Evolutionary conservation across 139 green algal species (phyloP).

Genomic region (Prasinococcaceae sp.): DNA sequence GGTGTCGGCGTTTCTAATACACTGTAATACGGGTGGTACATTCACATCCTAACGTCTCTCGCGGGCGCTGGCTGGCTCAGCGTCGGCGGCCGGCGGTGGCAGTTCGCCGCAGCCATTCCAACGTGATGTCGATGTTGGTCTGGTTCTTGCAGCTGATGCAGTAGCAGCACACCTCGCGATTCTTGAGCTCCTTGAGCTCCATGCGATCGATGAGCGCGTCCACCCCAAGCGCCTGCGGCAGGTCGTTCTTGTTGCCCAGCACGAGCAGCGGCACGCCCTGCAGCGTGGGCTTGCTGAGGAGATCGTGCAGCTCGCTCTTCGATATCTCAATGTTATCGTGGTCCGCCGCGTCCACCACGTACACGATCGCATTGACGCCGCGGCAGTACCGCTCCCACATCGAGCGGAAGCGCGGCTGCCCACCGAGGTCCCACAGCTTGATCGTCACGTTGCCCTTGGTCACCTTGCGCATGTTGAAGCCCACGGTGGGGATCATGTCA

Average conservation of each 20-base stretch:
- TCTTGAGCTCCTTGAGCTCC: slow-evolving; percentile 16
- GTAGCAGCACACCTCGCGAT: slow-evolving; percentile 81
- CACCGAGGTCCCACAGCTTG: slow-evolving; percentile 97
- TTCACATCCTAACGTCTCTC: too few relatives aligned
- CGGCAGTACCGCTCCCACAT: slow-evolving; percentile 99
- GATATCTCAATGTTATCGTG: slow-evolving; percentile 53
- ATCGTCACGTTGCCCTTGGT: slow-evolving; percentile 88
- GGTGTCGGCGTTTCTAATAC: too few relatives aligned
- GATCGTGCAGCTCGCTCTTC: slow-evolving; percentile 39
- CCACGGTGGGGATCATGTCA: slow-evolving; percentile 91
- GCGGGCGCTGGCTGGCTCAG: too few relatives aligned
- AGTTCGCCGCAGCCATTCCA: slow-evolving; percentile 96
- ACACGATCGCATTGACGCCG: slow-evolving; percentile 86
- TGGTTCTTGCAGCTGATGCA: slow-evolving; percentile 84
- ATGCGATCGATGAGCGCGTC: slow-evolving; percentile 60
- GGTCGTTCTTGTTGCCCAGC: slow-evolving; percentile 96
- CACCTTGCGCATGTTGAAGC: slow-evolving; percentile 98
- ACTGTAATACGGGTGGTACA: too few relatives aligned
- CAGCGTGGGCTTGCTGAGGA: slow-evolving; percentile 30
- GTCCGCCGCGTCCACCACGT: slow-evolving; percentile 89
- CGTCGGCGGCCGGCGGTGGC: too few relatives aligned
- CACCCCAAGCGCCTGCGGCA: slow-evolving; percentile 55
- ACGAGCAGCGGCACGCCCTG: slow-evolving; percentile 83
- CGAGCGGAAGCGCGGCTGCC: slow-evolving; percentile 81
- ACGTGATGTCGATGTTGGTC: slow-evolving; percentile 82